Percentiles rank a stretch among this genome's conserved stretches.
Conservation (phyloP, 352 stramenopile genomes). For the Pythium phragmiticola region DNA sequence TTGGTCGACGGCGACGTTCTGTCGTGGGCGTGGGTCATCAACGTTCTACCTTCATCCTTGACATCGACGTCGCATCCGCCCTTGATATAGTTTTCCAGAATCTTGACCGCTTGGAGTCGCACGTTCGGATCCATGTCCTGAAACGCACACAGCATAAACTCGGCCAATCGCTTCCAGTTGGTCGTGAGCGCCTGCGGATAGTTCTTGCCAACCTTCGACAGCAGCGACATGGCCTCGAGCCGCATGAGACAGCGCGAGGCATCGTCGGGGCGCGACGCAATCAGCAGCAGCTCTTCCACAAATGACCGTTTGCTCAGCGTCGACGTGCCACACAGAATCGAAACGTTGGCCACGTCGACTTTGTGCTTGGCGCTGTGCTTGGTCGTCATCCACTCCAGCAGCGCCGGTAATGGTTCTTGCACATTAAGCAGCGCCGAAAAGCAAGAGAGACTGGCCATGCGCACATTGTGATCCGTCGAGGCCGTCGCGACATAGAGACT, state of each 20-base stretch:
- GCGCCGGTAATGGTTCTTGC: constrained; percentile 51
- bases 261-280: constrained; percentile 64
- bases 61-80: constrained; percentile 25
- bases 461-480: constrained; percentile 74
- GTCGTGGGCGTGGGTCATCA: not conserved
- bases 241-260: constrained; percentile 49
- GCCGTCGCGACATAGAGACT: constrained; percentile 65
- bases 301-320: constrained; percentile 63
- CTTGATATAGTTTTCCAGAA: constrained; percentile 89
- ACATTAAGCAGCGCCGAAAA: constrained; percentile 78
- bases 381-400: constrained; percentile 75
- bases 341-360: constrained; percentile 57
- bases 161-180: constrained; percentile 61
- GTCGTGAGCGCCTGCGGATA: constrained; percentile 70
- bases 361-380: constrained; percentile 43
- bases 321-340: constrained; percentile 61
- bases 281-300: constrained; percentile 69
- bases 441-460: constrained; percentile 76
- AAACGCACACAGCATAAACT: constrained; percentile 82
- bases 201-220: constrained; percentile 86
- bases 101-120: constrained; percentile 84
- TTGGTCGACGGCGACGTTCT: constrained; percentile 22
- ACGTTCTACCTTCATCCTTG: not conserved
- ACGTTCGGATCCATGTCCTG: constrained; percentile 86
- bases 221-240: constrained; percentile 79